Evolutionary conservation across 805 yeast species (phyloP), one percentile per base, ranked within the genome.

Genomic region (Ogataea methanolica): DNA sequence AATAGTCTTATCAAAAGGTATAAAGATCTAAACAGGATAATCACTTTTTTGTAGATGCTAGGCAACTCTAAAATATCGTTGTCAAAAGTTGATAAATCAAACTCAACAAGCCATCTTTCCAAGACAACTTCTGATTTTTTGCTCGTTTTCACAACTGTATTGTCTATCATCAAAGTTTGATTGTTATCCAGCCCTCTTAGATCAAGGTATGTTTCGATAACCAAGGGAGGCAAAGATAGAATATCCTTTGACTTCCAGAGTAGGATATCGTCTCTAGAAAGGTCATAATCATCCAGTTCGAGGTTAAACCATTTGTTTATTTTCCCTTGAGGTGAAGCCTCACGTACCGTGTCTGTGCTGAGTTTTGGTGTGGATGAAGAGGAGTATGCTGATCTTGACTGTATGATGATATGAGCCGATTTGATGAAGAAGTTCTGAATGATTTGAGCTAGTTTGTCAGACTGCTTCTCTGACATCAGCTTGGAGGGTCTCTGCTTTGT

Each of bases 41-140:
- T 78, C 31, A 91, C 78, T 55, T 84, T 85, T 57, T 87, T 88
- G 67, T 87, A 85, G 8, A 87, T 76, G 39, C 75, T 66, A 1
- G 90, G 86, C 15, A 85, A 71, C 45, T 87, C 94, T 21, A 72
- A 73, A 3, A 67, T 50, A 6, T 66, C 62, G 21, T 51, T 57
- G 39, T 63, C 69, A 61, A 61, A 70, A 23, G 62, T 64, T 38
- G 68, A 69, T 16, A 78, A 66, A 58, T 85, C 91, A 50, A 91
- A 78, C 63, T 91, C 96, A 33, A 94, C 69, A 22, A 89, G 72
- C 99, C 99, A 94, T 49, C 99, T 75, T 61, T 94, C 99, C 48
- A 94, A 68, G 2, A 94, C 97, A n/a, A 94, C 79, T 65, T 92
- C 98, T 16, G 80, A 74, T 58, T 85, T 85, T 58, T 78, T 80